phyloP scores from a whole-genome alignment of 345 rosid species.

The Salix dunnii region DNA sequence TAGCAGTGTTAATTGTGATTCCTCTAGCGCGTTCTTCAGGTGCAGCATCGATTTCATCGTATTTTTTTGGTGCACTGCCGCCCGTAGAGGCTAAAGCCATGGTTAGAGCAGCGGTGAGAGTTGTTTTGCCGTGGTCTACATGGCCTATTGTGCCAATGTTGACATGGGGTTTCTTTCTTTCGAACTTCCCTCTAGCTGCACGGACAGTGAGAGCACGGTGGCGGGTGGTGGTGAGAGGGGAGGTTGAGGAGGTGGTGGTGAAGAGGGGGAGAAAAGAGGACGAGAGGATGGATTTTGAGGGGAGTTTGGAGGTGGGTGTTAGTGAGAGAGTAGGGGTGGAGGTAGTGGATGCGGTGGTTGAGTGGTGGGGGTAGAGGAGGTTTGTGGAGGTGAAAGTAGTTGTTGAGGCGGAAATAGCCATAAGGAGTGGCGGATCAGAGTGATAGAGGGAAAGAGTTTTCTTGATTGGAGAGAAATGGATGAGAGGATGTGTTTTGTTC shows the following conservation, averaged over 20 bases:
- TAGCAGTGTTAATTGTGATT: conserved; percentile 88
- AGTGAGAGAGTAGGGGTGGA: conserved; percentile 22
- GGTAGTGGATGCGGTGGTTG: conserved; percentile 34
- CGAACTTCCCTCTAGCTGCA: conserved; percentile 91
- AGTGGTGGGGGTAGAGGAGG: conserved; percentile 30
- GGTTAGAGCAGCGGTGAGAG: conserved; percentile 83
- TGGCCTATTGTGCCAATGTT: conserved; percentile 94
- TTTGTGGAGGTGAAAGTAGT: conserved; percentile 42
- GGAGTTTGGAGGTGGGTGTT: conserved; percentile 24
- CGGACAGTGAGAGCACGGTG: conserved; percentile 55
- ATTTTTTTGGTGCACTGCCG: conserved; percentile 64
- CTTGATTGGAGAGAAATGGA: not conserved
- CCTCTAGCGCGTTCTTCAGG: conserved; percentile 94
- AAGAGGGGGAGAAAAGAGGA: conserved; percentile 62
- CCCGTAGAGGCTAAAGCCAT: conserved; percentile 84
- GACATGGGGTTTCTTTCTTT: conserved; percentile 87
- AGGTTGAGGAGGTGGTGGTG: conserved; percentile 22
- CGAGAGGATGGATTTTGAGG: conserved; percentile 44
- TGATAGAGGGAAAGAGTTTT: not conserved
- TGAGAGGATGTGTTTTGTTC: conserved; percentile 28
- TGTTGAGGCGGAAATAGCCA: conserved; percentile 65
- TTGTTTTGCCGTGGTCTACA: conserved; percentile 95
- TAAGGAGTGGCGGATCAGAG: conserved; percentile 9
- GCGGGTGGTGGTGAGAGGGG: conserved; percentile 16
- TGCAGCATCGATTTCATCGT: conserved; percentile 94